A percentile compares a stretch with the other conserved stretches of the same genome.
These are phyloP conservation scores for Orbilia ellipsospora DNA, from an alignment of 2,329 filamentous ascomycete species.

Conservation along the genomic window DNA sequence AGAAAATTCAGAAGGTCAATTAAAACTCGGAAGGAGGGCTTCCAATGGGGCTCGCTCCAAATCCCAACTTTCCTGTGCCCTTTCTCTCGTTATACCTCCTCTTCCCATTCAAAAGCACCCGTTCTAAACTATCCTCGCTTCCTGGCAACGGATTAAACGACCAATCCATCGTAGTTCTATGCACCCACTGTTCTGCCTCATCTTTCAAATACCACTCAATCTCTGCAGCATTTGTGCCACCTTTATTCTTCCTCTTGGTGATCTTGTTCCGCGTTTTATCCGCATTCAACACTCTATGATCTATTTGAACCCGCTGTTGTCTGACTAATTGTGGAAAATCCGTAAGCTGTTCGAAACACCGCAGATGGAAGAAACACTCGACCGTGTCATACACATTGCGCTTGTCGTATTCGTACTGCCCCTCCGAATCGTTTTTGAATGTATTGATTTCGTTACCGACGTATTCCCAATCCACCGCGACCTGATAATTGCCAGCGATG, in stretches of 20 bases:
- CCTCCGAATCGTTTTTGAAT: slow-evolving; percentile 35
- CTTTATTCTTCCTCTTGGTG: slow-evolving; percentile 51
- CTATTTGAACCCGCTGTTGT: slow-evolving; percentile 30
- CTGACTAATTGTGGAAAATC: slow-evolving; percentile 40
- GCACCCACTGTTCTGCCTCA: slow-evolving; percentile 47
- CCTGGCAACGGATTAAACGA: slow-evolving; percentile 35
- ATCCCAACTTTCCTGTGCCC: slow-evolving; percentile 22
- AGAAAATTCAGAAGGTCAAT: background rate
- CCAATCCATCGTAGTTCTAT: slow-evolving; percentile 33
- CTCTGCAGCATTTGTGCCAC: slow-evolving; percentile 52
- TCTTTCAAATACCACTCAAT: slow-evolving; percentile 55
- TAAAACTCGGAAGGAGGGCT: slow-evolving; percentile 28
- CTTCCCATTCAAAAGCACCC: slow-evolving; percentile 37
- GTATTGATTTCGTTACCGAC: slow-evolving; percentile 31
- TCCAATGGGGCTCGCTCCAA: slow-evolving; percentile 1
- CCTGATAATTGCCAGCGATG: slow-evolving; percentile 54
- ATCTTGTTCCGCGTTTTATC: slow-evolving; percentile 52
- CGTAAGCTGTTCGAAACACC: slow-evolving; percentile 49
- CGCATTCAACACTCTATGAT: slow-evolving; percentile 47
- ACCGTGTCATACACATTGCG: slow-evolving; percentile 45
- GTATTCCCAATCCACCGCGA: slow-evolving; percentile 48
- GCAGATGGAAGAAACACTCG: slow-evolving; percentile 53
- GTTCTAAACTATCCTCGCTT: slow-evolving; percentile 46
- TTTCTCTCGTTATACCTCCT: slow-evolving; percentile 51
- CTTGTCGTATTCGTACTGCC: slow-evolving; percentile 41